Percentiles rank a stretch among this genome's conserved stretches.
Evolutionary conservation across 805 yeast genomes (phyloP).

Genomic region (Hanseniaspora thailandica): DNA sequence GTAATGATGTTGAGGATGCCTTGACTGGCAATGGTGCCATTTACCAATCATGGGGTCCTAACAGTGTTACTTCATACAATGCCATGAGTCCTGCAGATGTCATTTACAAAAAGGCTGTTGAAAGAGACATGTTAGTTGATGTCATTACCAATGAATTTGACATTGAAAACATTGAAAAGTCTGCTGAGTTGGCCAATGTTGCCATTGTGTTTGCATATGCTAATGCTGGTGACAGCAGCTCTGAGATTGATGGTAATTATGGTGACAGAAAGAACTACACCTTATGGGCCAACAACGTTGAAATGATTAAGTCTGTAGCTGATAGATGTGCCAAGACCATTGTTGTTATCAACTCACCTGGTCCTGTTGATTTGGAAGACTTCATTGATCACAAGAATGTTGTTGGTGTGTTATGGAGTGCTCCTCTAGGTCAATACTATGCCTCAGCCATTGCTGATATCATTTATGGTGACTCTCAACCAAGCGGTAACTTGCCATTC

Average conservation of each 20-base stretch:
- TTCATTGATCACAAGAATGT: constrained; percentile 47
- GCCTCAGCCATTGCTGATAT: constrained; percentile 50
- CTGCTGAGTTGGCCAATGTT: constrained; percentile 41
- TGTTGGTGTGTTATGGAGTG: constrained; percentile 44
- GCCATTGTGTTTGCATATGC: constrained; percentile 45
- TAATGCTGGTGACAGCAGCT: constrained; percentile 48
- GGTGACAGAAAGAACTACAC: constrained; percentile 48
- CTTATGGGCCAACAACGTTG: constrained; percentile 49
- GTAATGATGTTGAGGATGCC: constrained; percentile 44
- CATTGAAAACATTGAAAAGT: constrained; percentile 33
- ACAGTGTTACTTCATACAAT: constrained; percentile 44
- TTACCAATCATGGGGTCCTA: constrained; percentile 56
- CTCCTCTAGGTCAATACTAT: constrained; percentile 45
- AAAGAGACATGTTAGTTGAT: constrained; percentile 37
- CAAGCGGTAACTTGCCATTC: constrained; percentile 54
- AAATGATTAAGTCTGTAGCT: constrained; percentile 39
- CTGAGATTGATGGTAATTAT: constrained; percentile 44
- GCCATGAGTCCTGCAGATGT: constrained; percentile 51
- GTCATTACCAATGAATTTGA: constrained; percentile 38
- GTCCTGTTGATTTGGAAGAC: constrained; percentile 47
- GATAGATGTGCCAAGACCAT: constrained; percentile 42
- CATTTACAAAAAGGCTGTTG: constrained; percentile 37
- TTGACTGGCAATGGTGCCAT: constrained; percentile 43
- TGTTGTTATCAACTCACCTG: constrained; percentile 49
- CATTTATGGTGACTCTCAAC: constrained; percentile 49